Base-by-base conservation (phyloP, 805 yeast species). In the Candida glaebosa region DNA sequence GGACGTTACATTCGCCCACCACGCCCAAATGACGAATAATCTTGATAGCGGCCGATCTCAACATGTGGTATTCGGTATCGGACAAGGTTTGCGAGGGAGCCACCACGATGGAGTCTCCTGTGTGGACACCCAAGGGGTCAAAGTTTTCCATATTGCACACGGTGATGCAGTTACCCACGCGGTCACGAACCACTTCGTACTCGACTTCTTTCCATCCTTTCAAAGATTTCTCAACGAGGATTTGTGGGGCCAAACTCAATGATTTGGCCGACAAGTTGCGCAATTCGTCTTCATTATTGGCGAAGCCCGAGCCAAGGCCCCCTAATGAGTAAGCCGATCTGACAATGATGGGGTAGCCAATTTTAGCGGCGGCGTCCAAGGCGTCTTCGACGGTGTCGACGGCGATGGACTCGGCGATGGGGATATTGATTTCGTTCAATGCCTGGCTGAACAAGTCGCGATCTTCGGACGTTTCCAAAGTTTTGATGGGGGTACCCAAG, bases 191-290 rank as follows among this genome's bases (percentile, higher is more conserved):
- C 50, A 91, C 99, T 73, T 91, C 99, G 65, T 91, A 91, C 70
- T 91, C 99, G 48, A 91, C 95, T 69, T 91, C 99, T 67, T 91
- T 91, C 99, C 99, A 91, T 50, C 99, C 99, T 74, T 90, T 91
- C 70, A 91, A 75, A 4, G 98, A 91, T 75, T 86, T 90, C 70
- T 91, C 99, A 48, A 91, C 98, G 54, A 91, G 73, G 52, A 91
- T 89, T 74, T 91, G 99, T 39, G 97, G 97, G 16, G 98, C 81
- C 48, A 90, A 70, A 19, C 96, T 81, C 48, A 91, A 74, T 1
- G 96, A 87, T 67, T 87, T 95, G 22, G 96, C 79, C 35, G 96
- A 84, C 63, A 91, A 76, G 69, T 91, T 84, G 63, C 81, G 79
- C 58, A 91, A 78, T 67, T 93, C 98, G 43, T 76, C 76, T 49